Evolutionary conservation across 208 protist genomes (phyloP), one percentile per base, ranked within the genome.

Genomic region (Naegleria fowleri): DNA sequence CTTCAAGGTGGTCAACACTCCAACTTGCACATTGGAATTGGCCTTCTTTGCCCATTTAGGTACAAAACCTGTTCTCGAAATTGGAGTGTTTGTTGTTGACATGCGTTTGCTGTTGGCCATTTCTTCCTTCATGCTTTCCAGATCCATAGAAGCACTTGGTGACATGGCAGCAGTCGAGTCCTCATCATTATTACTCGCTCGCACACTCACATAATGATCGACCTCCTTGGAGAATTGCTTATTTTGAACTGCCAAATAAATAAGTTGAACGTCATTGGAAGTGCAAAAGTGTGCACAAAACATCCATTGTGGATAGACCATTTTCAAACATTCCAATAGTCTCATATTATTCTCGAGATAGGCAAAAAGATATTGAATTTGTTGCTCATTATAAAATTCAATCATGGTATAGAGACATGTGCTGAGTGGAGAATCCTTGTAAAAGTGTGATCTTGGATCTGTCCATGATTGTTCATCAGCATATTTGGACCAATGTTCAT

Each of bases 291-390:
- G 16, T 36, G 83, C 83, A 48, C 83, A 87, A 87, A 52, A 87
- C 83, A 87, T 87, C 83, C 83, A 87, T 87, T 51, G 40, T n/a
- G 33, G 15, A 51, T 87, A 87, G 29, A 87, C 39, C 83, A 87
- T 87, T 16, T 51, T 41, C 15, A 87, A 39, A 33, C 29, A 40
- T 5, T 40, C 15, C 15, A 29, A 29, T 41, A 87, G 5, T 51
- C 22, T 4, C 3, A 40, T 25, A 13, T 41, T 48, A 9, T 29
- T 40, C 29, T 51, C 22, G 11, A 87, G 15, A 36, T 87, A 87
- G 22, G 40, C 9, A 39, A 87, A 87, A 22, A 87, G 6, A 29
- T 52, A 51, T 51, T 87, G 83, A 87, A 87, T 41, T 87, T 87
- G 40, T 15, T 41, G 19, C 7, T 87, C 83, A 51, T 87, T 38